Percentiles rank a stretch among this genome's conserved stretches.
Conservation (phyloP, 2,329 filamentous ascomycete genomes). For the Botryotinia calthae region DNA sequence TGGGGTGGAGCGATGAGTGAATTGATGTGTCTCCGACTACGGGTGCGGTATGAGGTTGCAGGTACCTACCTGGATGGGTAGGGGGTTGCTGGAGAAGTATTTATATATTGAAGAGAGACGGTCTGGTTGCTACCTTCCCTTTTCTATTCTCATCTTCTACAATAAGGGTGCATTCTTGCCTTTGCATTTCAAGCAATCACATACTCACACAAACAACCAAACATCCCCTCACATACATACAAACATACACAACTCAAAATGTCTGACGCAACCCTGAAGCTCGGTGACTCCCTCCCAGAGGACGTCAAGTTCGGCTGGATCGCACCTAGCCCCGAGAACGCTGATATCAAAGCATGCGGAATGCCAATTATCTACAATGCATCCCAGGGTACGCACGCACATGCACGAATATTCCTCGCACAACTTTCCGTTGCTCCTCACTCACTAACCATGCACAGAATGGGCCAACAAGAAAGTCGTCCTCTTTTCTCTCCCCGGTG, state of each 20-base stretch:
- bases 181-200: not conserved
- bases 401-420: not conserved
- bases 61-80: not conserved
- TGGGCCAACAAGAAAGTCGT: slow-evolving; percentile 70
- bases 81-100: not conserved
- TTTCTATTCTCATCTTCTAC: not conserved
- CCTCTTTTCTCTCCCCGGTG: slow-evolving; percentile 65
- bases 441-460: slow-evolving; percentile 40
- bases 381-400: slow-evolving; percentile 57
- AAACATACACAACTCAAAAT: slow-evolving; percentile 22
- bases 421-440: not conserved
- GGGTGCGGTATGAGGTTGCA: slow-evolving; percentile 5
- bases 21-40: slow-evolving; percentile 6
- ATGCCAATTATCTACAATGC: slow-evolving; percentile 76
- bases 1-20: not conserved
- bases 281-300: slow-evolving; percentile 79
- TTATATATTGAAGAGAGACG: not conserved
- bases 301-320: slow-evolving; percentile 82
- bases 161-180: no score
- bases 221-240: not conserved
- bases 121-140: not conserved
- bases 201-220: not conserved
- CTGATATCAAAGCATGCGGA: slow-evolving; percentile 72
- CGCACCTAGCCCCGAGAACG: slow-evolving; percentile 67
- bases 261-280: slow-evolving; percentile 44